Evolutionary conservation across 1,284 basidiomycete genomes (phyloP), one percentile per base, ranked within the genome.

Genomic region (Mycena sp.): DNA sequence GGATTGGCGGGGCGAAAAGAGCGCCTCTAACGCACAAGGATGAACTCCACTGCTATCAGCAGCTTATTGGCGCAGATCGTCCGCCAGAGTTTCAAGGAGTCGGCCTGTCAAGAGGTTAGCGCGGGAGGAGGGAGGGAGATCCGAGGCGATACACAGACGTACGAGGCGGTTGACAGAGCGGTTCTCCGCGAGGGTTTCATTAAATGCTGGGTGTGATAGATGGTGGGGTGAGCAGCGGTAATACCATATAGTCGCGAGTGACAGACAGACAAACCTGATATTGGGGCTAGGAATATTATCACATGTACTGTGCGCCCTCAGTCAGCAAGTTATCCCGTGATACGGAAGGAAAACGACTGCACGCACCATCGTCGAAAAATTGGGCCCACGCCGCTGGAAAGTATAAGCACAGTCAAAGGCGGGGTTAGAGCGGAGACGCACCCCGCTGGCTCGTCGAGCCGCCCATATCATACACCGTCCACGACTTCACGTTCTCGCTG

Each of bases 401-500:
- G 26, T 41, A 45, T 32, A 16, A 54, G 26, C 40, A 45, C 29
- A 16, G 37, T 3, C 53, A 7, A 58, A 16, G 4, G n/a, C 43
- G 11, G 30, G 52, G 21, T 19, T 28, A 21, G 50, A 12, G 30
- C 17, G 21, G 44, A 29, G 25, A 69, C 78, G 57, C 63, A 86
- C 86, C 83, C 74, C 87, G 76, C 68, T 88, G 85, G 65, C 79
- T 79, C 44, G 83, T 77, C 60, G 81, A 81, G 3, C 87, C 87
- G 23, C 86, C 86, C 11, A 89, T 83, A 64, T 89, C 87, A 65
- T 88, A 88, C 55, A 89, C 83, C 3, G 84, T 77, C 87, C 87
- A 89, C 40, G 84, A 77, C 45, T 78, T 78, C 1, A 82, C 79
- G 30, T 71, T 70, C 38, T 84, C 79, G 17, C 71, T 68, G 4